Evolutionary conservation across 768 basidiomycete species (phyloP), one percentile per base, ranked within the genome.

Genomic region (Phanerochaete carnosa): DNA sequence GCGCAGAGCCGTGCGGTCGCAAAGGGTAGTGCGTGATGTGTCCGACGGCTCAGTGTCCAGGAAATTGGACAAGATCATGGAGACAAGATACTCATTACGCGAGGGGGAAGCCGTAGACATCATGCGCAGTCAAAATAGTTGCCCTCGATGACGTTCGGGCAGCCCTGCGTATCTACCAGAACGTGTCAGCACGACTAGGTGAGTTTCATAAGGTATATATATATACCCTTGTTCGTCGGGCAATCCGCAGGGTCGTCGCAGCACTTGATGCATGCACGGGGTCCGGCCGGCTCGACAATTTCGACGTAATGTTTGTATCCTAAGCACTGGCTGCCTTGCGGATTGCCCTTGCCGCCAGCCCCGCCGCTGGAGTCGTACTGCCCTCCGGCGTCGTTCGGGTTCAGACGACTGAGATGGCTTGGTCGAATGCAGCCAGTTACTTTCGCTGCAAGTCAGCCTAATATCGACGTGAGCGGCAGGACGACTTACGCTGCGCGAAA

Each of bases 291-390:
- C 66, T 86, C 84, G 28, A 85, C 75, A 19, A 85, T 70, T 63
- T 86, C 84, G 23, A 84, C 81, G 64, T 84, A 86, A 68, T 84
- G 82, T 37, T 83, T 84, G 68, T 83, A 86, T 3, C 82, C 83
- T 16, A 77, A 64, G 62, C 84, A 85, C 7, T 76, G 74, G 62
- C 81, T 83, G 5, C 77, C 82, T 35, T 71, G 69, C 1, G 83
- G 83, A 64, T 84, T 84, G 1, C 84, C 84, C 7, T 58, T 64
- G n/a, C 82, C 82, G 26, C 73, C 76, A 1, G 61, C 70, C 3
- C 84, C 84, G 28, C 84, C 84, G 60, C 79, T 82, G 26, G 83
- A 84, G 67, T 84, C 83, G 65, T 85, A 85, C 65, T 85, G 82
- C 1, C 84, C 84, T 11, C 84, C 84, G 1, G 66, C 69, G 64